These are phyloP conservation scores for Colletotrichum filicis DNA, from an alignment of 2,329 filamentous ascomycete species.

Conservation along the genomic window DNA sequence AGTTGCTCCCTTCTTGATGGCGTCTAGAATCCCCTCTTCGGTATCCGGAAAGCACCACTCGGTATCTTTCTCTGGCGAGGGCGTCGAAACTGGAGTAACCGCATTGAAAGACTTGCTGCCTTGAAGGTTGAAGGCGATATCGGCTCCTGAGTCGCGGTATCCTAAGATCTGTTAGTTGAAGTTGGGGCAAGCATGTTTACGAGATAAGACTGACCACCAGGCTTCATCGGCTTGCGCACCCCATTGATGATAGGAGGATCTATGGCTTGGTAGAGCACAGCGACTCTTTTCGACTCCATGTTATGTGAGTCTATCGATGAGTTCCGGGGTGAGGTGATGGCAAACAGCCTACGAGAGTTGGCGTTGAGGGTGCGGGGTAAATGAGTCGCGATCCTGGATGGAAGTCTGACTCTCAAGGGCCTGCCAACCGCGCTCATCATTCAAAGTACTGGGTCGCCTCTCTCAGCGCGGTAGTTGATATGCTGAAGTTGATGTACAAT, in stretches of 20 bases:
- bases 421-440: background rate
- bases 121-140: conserved; percentile 56
- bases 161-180: conserved; percentile 42
- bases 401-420: too few relatives aligned
- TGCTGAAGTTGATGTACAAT: background rate
- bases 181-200: too few relatives aligned
- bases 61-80: conserved; percentile 43
- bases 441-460: too few relatives aligned
- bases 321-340: background rate
- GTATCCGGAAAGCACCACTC: conserved; percentile 57
- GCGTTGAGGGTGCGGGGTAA: too few relatives aligned
- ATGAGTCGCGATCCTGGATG: background rate
- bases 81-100: conserved; percentile 43
- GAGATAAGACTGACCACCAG: conserved; percentile 47
- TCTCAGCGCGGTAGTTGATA: too few relatives aligned
- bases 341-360: too few relatives aligned
- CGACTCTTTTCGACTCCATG: conserved; percentile 41
- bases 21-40: conserved; percentile 52
- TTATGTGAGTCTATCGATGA: background rate
- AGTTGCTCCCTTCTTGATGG: conserved; percentile 52
- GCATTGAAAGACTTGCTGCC: conserved; percentile 43
- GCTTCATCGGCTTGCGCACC: conserved; percentile 59
- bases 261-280: conserved; percentile 58
- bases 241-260: conserved; percentile 59
- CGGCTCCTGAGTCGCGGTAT: conserved; percentile 59